phyloP scores from a whole-genome alignment of 2,329 filamentous ascomycete species.

The Paecilomyces formosus region DNA sequence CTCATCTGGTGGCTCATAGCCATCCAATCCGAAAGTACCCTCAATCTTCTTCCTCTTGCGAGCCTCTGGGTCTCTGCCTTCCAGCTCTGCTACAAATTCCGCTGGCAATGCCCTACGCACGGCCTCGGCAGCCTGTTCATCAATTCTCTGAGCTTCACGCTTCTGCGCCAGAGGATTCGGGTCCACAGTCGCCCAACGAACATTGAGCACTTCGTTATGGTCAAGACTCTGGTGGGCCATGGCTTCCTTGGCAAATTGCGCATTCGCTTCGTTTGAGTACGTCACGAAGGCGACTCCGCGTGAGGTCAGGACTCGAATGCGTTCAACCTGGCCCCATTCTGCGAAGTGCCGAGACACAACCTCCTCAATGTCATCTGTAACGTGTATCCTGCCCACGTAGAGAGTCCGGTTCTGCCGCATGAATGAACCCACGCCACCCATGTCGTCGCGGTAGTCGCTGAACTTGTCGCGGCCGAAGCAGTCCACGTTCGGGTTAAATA shows the following conservation, averaged over 20 bases:
- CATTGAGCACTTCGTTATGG: constrained; percentile 86
- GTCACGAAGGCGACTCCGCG: constrained; percentile 93
- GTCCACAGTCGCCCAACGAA: constrained; percentile 93
- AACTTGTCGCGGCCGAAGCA: constrained; percentile 93
- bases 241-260: constrained; percentile 85
- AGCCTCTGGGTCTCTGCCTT: constrained; percentile 80
- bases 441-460: constrained; percentile 88
- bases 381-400: constrained; percentile 89
- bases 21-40: constrained; percentile 78
- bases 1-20: constrained; percentile 89
- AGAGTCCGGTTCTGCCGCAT: constrained; percentile 89
- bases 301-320: constrained; percentile 77
- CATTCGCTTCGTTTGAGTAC: constrained; percentile 82
- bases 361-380: constrained; percentile 95
- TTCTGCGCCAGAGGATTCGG: constrained; percentile 94
- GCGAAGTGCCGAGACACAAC: constrained; percentile 90
- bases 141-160: constrained; percentile 76
- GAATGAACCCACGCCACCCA: constrained; percentile 94
- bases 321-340: constrained; percentile 91
- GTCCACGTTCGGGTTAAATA: constrained; percentile 90
- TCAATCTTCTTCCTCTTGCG: constrained; percentile 84
- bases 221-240: constrained; percentile 94
- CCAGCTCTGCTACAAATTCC: constrained; percentile 87
- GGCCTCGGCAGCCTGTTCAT: constrained; percentile 94
- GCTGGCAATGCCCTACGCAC: constrained; percentile 80